Percentiles rank a stretch among this genome's conserved stretches.
These are phyloP conservation scores for Pisolithus sp. DNA, from an alignment of 768 basidiomycete species.

Conservation along the genomic window DNA sequence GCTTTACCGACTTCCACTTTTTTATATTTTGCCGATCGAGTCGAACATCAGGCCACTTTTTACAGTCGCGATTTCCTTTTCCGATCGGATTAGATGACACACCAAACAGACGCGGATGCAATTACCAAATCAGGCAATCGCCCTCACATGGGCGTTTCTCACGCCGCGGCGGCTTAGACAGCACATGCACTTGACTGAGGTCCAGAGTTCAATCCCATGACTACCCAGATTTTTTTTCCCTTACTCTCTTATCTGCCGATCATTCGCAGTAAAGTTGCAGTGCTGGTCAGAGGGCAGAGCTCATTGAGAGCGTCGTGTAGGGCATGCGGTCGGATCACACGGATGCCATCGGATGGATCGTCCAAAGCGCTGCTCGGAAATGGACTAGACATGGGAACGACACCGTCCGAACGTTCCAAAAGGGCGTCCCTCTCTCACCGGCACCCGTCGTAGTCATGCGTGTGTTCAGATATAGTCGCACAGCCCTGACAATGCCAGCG, in stretches of 20 bases:
- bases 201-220: conserved; percentile 29
- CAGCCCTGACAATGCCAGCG: no score
- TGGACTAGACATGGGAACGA: no score
- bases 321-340: no score
- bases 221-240: conserved; percentile 17
- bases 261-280: neutral
- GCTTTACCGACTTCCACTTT: no score
- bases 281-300: no score
- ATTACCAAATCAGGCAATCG: neutral
- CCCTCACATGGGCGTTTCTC: neutral
- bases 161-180: neutral
- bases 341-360: no score
- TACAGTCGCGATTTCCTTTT: conserved; percentile 2
- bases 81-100: conserved; percentile 7
- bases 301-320: no score
- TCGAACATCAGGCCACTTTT: conserved; percentile 29
- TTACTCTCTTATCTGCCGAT: neutral
- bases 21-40: conserved; percentile 1
- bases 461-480: neutral
- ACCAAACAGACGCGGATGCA: neutral
- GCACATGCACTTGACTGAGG: conserved; percentile 17
- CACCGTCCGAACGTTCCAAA: no score
- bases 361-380: no score
- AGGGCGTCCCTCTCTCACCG: no score
- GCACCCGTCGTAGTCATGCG: no score